Evolutionary conservation across 805 yeast species (phyloP), one percentile per base, ranked within the genome.

Genomic region (Cyberlindnera mycetangii): DNA sequence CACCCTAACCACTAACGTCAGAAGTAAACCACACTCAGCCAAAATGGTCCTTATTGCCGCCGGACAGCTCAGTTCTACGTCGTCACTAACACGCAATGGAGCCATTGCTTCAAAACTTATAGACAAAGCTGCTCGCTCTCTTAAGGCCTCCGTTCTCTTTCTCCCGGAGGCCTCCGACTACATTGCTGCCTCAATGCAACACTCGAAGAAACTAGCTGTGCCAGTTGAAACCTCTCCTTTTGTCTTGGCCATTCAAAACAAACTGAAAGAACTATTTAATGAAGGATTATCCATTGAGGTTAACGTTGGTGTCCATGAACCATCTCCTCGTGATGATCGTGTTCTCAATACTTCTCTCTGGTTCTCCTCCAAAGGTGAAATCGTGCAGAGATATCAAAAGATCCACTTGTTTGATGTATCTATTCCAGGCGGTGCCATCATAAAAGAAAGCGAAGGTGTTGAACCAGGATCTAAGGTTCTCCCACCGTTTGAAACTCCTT

Each of bases 101-200:
- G 54, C 66, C 8, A 65, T 72, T 1, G 95, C 83, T 0, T 72
- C 76, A 11, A 69, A 69, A 24, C 68, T 90, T 30, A 80, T 92
- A 15, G 60, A 66, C n/a, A 64, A 70, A 41, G 96, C 98, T 0
- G 74, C 84, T 0, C 66, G 65, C 2, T 60, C 71, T 14, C 27
- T 39, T 12, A 76, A 83, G 4, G 89, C 85, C 12, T 71, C 75
- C 50, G 79, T 88, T 3, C 69, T 93, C 5, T 89, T 93, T 58
- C 74, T 92, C 36, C 98, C 98, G 2, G 99, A 92, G 62, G 98
- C 98, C 0, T 75, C 93, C 5, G 98, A 92, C 61, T 92, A 89
- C 61, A 73, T 92, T 32, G 83, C 96, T 5, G 71, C 54, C 19
- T 55, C 61, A 1, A 48, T 49, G 78, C 41, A 78, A 79, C 57